A percentile compares a stretch with the other conserved stretches of the same genome.
phyloP scores from a whole-genome alignment of 768 basidiomycete genomes.

The Lyophyllum atratum region DNA sequence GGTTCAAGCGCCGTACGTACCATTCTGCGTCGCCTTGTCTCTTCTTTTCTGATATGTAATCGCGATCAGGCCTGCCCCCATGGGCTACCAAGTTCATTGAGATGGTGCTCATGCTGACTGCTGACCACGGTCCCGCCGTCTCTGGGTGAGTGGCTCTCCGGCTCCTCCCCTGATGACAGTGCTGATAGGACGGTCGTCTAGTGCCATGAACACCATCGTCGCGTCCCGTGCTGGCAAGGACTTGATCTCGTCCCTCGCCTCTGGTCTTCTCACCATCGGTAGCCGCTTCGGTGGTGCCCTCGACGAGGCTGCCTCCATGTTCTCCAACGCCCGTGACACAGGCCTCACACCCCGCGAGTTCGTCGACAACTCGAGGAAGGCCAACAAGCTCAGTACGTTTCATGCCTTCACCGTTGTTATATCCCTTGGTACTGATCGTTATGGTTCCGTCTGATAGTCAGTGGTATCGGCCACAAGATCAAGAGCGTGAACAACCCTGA shows the following conservation, averaged over 20 bases:
- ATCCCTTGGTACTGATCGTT: conserved; percentile 6
- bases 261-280: conserved; percentile 96
- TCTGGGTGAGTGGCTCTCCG: conserved; percentile 53
- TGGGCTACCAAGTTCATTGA: conserved; percentile 99
- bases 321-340: conserved; percentile 87
- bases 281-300: conserved; percentile 98
- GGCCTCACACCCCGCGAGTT: conserved; percentile 98
- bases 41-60: background rate
- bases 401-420: background rate
- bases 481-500: conserved; percentile 98
- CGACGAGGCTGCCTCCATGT: conserved; percentile 96
- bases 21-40: background rate
- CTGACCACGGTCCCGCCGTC: conserved; percentile 98
- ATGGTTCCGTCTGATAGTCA: conserved; percentile 50
- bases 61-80: conserved; percentile 59
- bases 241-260: conserved; percentile 92
- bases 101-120: conserved; percentile 99
- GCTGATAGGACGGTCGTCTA: conserved; percentile 23
- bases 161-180: background rate
- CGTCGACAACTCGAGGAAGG: conserved; percentile 90
- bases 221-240: conserved; percentile 99
- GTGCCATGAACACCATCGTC: conserved; percentile 99
- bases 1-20: conserved; percentile 89
- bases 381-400: conserved; percentile 86
- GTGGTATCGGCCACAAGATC: conserved; percentile 99